phyloP scores from a whole-genome alignment of 805 yeast genomes.

The Blastobotrys parvus region DNA sequence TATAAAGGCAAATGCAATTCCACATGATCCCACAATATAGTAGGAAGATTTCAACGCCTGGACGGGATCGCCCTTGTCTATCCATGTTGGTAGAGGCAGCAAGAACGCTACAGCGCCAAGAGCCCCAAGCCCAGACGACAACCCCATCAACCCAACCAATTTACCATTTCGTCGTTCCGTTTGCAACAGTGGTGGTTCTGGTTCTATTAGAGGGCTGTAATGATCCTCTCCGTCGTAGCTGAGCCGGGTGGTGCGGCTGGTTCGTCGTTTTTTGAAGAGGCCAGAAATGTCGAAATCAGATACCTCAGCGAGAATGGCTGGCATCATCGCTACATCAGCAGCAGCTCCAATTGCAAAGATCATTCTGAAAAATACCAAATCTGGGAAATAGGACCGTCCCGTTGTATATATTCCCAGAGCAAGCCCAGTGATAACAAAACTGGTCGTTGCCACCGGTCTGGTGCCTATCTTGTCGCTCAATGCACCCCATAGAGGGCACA shows the following conservation, averaged over 20 bases:
- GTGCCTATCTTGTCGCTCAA: slow-evolving; percentile 57
- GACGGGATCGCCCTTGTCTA: slow-evolving; percentile 37
- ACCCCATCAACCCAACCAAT: slow-evolving; percentile 45
- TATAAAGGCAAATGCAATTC: slow-evolving; percentile 33
- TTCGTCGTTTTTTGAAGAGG: slow-evolving; percentile 1
- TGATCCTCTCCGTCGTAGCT: slow-evolving; percentile 8
- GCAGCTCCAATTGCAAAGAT: slow-evolving; percentile 56
- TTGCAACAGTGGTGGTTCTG: neutral
- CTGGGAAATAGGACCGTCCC: slow-evolving; percentile 39
- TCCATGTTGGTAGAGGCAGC: slow-evolving; percentile 47
- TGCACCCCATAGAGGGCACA: slow-evolving; percentile 58
- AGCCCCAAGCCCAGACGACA: slow-evolving; percentile 60
- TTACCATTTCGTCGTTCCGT: neutral
- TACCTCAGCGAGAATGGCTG: slow-evolving; percentile 52
- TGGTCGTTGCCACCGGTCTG: slow-evolving; percentile 40
- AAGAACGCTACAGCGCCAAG: slow-evolving; percentile 49
- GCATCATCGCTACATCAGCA: slow-evolving; percentile 46
- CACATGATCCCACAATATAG: slow-evolving; percentile 36
- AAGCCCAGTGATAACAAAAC: slow-evolving; percentile 41
- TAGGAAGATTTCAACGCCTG: slow-evolving; percentile 43
- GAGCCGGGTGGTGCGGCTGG: too few relatives aligned
- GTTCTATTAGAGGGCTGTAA: slow-evolving; percentile 5
- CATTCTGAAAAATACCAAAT: slow-evolving; percentile 41
- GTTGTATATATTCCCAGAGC: slow-evolving; percentile 44
- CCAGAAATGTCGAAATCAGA: slow-evolving; percentile 25